These are phyloP conservation scores for Nakazawaea molendinolei DNA, from an alignment of 805 yeast species.

Conservation along the genomic window DNA sequence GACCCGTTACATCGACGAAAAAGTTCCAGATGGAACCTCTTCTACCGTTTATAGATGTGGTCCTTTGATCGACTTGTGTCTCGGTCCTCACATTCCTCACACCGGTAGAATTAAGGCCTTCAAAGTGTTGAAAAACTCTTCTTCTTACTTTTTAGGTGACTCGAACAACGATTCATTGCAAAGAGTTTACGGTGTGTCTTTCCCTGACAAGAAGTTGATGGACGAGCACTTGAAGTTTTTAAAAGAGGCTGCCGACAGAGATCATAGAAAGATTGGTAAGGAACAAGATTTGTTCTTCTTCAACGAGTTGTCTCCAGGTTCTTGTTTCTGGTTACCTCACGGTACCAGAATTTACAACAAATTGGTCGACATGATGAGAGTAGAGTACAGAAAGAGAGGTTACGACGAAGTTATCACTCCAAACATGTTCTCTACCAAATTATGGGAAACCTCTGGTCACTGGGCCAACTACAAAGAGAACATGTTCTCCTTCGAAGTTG, in stretches of 20 bases:
- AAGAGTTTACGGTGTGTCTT: slow-evolving; percentile 95
- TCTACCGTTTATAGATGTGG: slow-evolving; percentile 98
- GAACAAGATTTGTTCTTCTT: slow-evolving; percentile 95
- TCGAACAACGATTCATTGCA: slow-evolving; percentile 89
- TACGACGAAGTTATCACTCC: slow-evolving; percentile 99
- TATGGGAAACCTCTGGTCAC: slow-evolving; percentile 99
- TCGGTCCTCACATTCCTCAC: slow-evolving; percentile 97
- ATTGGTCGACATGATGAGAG: slow-evolving; percentile 70
- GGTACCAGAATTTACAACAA: slow-evolving; percentile 96
- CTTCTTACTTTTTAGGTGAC: slow-evolving; percentile 94
- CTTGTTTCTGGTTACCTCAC: slow-evolving; percentile 98
- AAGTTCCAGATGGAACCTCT: slow-evolving; percentile 92
- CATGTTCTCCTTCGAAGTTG: slow-evolving; percentile 95
- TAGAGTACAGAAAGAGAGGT: slow-evolving; percentile 87
- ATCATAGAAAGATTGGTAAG: slow-evolving; percentile 92
- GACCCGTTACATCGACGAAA: slow-evolving; percentile 75
- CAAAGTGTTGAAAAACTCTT: slow-evolving; percentile 90
- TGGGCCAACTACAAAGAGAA: slow-evolving; percentile 97
- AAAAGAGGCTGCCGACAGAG: slow-evolving; percentile 94
- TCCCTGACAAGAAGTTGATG: slow-evolving; percentile 97
- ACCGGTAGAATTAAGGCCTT: slow-evolving; percentile 94
- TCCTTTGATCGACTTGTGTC: slow-evolving; percentile 91
- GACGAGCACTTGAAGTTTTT: slow-evolving; percentile 90
- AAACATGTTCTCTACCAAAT: slow-evolving; percentile 93
- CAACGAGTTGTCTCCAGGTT: slow-evolving; percentile 96